These are phyloP conservation scores for Tympanopsis confertula DNA, from an alignment of 2,329 filamentous ascomycete genomes.

Conservation along the genomic window DNA sequence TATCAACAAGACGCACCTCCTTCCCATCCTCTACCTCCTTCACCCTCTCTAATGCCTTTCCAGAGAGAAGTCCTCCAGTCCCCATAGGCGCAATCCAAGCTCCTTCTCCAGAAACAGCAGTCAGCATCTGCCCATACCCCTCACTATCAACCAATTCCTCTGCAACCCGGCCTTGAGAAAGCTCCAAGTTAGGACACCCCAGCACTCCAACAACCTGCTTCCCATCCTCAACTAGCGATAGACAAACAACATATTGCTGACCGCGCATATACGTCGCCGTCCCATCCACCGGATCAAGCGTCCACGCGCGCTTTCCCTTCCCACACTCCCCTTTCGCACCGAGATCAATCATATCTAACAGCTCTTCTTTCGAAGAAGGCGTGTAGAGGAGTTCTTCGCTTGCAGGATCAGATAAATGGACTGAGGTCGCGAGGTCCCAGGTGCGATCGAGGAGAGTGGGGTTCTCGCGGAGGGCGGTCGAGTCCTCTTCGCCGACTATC, in stretches of 20 bases:
- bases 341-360: slow-evolving; percentile 49
- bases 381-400: slow-evolving; percentile 14
- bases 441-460: slow-evolving; percentile 30
- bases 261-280: slow-evolving; percentile 49
- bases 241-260: slow-evolving; percentile 50
- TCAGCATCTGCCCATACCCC: slow-evolving; percentile 20
- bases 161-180: slow-evolving; percentile 17
- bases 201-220: slow-evolving; percentile 44
- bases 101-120: neutral
- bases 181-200: slow-evolving; percentile 48
- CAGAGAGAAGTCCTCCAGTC: slow-evolving; percentile 15
- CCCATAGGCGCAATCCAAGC: slow-evolving; percentile 20
- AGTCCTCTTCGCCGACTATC: slow-evolving; percentile 45
- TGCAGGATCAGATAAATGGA: neutral
- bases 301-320: slow-evolving; percentile 36
- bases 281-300: slow-evolving; percentile 54
- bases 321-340: slow-evolving; percentile 30
- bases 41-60: slow-evolving; percentile 13
- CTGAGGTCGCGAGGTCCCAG: slow-evolving; percentile 21
- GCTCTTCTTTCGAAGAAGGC: slow-evolving; percentile 35
- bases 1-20: neutral
- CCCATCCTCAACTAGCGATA: slow-evolving; percentile 45
- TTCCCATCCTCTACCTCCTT: neutral
- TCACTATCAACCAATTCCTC: slow-evolving; percentile 27
- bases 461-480: slow-evolving; percentile 30